A percentile compares a stretch with the other conserved stretches of the same genome.
Evolutionary conservation across 805 yeast genomes (phyloP).

Genomic region (Candida xyloterini): DNA sequence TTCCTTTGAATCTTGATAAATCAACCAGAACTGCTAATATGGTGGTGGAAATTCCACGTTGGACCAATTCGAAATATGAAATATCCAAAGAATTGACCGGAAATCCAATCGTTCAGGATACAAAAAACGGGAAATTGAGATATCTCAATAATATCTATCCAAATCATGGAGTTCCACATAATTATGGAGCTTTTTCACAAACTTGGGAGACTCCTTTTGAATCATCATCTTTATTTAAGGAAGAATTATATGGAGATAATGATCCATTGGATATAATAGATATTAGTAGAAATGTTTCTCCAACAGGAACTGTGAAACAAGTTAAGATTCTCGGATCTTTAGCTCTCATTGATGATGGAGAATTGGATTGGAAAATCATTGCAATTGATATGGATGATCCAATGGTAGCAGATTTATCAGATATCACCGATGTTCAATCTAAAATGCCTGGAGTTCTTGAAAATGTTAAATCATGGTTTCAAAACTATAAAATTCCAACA

Average conservation of each 20-base stretch:
- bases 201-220: constrained; percentile 96
- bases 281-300: constrained; percentile 55
- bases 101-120: constrained; percentile 81
- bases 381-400: constrained; percentile 69
- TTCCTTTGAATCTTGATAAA: constrained; percentile 53
- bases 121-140: constrained; percentile 63
- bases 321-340: constrained; percentile 73
- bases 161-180: constrained; percentile 78
- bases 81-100: constrained; percentile 53
- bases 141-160: constrained; percentile 81
- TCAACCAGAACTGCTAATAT: constrained; percentile 48
- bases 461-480: constrained; percentile 75
- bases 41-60: constrained; percentile 76
- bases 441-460: constrained; percentile 69
- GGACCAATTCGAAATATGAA: constrained; percentile 84
- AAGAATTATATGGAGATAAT: constrained; percentile 69
- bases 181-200: constrained; percentile 87
- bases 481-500: constrained; percentile 78
- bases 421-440: constrained; percentile 63
- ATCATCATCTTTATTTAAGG: constrained; percentile 38
- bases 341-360: constrained; percentile 89
- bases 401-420: constrained; percentile 54
- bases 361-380: constrained; percentile 91
- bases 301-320: constrained; percentile 52
- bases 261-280: constrained; percentile 96